phyloP scores from a whole-genome alignment of 768 basidiomycete genomes.

The Hydnomerulius pinastri region DNA sequence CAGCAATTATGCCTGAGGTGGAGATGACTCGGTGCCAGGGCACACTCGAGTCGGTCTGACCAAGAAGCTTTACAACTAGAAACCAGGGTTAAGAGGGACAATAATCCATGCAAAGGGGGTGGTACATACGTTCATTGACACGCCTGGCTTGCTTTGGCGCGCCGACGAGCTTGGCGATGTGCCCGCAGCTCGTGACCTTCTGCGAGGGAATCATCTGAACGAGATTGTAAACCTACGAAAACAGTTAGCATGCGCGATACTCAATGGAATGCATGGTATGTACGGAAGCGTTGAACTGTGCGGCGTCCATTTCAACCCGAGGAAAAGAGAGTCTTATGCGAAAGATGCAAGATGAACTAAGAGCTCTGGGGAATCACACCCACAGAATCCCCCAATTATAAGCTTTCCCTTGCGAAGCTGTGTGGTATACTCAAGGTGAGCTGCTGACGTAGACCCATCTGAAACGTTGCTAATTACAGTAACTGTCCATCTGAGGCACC shows the following conservation, averaged over 20 bases:
- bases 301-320: slow-evolving; percentile 12
- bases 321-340: background rate
- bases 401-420: background rate
- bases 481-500: background rate
- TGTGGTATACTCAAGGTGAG: background rate
- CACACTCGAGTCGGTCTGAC: slow-evolving; percentile 58
- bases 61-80: slow-evolving; percentile 75
- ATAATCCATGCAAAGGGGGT: background rate
- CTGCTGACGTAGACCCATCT: no score
- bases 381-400: background rate
- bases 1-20: slow-evolving; percentile 69
- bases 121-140: slow-evolving; percentile 70
- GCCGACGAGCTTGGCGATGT: slow-evolving; percentile 76
- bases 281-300: slow-evolving; percentile 22
- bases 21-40: slow-evolving; percentile 81
- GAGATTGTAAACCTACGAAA: slow-evolving; percentile 61
- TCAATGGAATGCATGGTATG: background rate
- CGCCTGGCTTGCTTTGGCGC: slow-evolving; percentile 75
- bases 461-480: background rate
- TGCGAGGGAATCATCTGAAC: slow-evolving; percentile 66
- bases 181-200: slow-evolving; percentile 73
- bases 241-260: background rate
- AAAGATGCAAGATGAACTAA: background rate
- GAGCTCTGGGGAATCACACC: background rate
- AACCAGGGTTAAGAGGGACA: no score